These are phyloP conservation scores for Stephania cephalantha DNA, from an alignment of 164 flowering plant genomes.

Conservation along the genomic window DNA sequence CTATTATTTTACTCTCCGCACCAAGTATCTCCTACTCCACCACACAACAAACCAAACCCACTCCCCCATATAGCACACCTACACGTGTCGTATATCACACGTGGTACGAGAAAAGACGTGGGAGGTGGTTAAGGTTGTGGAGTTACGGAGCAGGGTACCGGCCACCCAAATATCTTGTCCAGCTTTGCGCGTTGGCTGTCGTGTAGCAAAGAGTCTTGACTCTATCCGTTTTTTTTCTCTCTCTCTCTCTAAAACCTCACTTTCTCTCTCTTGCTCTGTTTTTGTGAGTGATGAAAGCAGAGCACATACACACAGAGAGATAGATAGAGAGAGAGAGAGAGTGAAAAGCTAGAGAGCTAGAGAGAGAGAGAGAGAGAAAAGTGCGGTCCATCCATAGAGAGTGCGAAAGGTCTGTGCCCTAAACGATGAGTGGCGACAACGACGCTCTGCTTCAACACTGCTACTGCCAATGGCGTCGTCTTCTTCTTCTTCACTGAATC, in stretches of 20 bases:
- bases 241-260: neutral
- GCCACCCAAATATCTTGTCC: neutral
- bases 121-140: neutral
- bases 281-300: neutral
- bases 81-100: neutral
- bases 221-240: neutral
- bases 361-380: neutral
- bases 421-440: neutral
- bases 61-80: neutral
- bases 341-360: neutral
- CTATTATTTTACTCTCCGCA: conserved; percentile 8
- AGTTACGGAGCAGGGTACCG: neutral
- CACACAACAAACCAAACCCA: neutral
- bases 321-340: neutral
- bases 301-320: neutral
- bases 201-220: neutral
- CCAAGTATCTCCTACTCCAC: neutral
- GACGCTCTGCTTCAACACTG: neutral
- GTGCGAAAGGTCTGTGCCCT: neutral
- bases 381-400: neutral
- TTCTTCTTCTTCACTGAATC: neutral
- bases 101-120: neutral
- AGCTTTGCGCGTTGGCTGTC: neutral
- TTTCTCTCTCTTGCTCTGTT: conserved; percentile 3
- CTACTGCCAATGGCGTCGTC: conserved; percentile 8